A percentile compares a stretch with the other conserved stretches of the same genome.
phyloP scores from a whole-genome alignment of 176 grass and related monocot genomes.

The Eleusine indica region DNA sequence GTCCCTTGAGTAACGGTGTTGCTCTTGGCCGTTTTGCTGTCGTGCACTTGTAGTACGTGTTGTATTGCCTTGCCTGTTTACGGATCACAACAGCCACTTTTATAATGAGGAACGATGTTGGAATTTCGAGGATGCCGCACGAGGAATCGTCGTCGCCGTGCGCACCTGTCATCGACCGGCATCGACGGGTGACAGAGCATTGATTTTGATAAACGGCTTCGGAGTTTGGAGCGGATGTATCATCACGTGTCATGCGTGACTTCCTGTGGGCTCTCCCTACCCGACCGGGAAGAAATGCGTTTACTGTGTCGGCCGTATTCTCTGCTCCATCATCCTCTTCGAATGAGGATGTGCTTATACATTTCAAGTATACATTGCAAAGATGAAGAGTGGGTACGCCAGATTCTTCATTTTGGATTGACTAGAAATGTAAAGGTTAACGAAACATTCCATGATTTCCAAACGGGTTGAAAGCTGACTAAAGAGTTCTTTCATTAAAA shows the following conservation, averaged over 20 bases:
- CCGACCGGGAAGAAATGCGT: not conserved
- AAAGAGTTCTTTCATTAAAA: too few species aligned
- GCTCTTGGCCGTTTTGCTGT: constrained; percentile 4
- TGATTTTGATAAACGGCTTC: constrained; percentile 30
- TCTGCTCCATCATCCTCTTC: not conserved
- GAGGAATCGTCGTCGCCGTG: too few species aligned
- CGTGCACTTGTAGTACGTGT: not conserved
- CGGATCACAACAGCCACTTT: not conserved
- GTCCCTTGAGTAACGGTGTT: not conserved
- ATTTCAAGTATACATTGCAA: too few species aligned
- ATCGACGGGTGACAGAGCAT: too few species aligned
- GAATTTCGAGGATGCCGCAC: not conserved
- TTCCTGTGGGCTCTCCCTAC: not conserved
- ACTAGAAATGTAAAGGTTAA: not conserved
- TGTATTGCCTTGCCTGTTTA: too few species aligned
- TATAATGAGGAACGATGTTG: not conserved
- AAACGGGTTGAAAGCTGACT: too few species aligned
- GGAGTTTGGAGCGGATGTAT: constrained; percentile 28
- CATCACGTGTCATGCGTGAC: constrained; percentile 45
- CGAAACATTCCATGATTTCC: not conserved
- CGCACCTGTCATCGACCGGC: too few species aligned
- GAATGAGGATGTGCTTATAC: not conserved
- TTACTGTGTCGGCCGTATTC: not conserved
- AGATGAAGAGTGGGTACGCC: too few species aligned
- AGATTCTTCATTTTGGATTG: not conserved